Base-by-base conservation (phyloP, 192 early-diverging fungal species). In the Linnemannia schmuckeri region DNA sequence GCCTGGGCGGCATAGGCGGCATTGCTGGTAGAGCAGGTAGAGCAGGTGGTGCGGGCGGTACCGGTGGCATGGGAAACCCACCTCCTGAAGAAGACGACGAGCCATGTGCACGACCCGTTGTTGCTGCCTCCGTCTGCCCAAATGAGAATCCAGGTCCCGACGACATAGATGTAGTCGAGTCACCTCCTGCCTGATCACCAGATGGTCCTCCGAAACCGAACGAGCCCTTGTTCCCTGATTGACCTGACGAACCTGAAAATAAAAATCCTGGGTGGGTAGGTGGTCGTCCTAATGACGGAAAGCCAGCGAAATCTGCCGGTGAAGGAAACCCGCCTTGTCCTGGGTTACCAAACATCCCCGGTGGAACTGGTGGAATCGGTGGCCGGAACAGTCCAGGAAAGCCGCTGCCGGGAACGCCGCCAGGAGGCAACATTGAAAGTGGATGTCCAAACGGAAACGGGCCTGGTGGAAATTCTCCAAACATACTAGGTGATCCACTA, bases 1-100 rank as follows among this genome's bases (percentile, higher is more conserved):
- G 76, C 75, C 15, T 66, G 17, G 75, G 61, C 24, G 76, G 40
- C 61, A 61, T 42, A 2, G 76, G 41, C 0, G 76, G 76, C 33
- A 12, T 17, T n/a, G 33, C 4, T n/a, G 68, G 20, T 46, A 35
- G 46, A 61, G 46, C 35, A 40, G 79, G 37, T 6, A 52, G 24
- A 71, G 74, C 66, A 27, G 38, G 49, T 46, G n/a, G 35, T 33
- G 22, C 47, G 47, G 30, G 44, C 10, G 70, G 70, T 24, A 12
- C 40, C 6, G 37, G 70, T n/a, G 70, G 70, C 4, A 24, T 24
- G 2, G 70, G 70, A 9, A 71, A 41, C n/a, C 35, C 33, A 20
- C 17, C 7, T 8, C 18, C 70, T 70, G 37, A 70, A 70, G 70
- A 9, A 35, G 33, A 17, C 10, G 70, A 20, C 6, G 33, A 27